Evolutionary conservation across 2,329 filamentous ascomycete species (phyloP).

Genomic region (Sclerotinia subarctica): DNA sequence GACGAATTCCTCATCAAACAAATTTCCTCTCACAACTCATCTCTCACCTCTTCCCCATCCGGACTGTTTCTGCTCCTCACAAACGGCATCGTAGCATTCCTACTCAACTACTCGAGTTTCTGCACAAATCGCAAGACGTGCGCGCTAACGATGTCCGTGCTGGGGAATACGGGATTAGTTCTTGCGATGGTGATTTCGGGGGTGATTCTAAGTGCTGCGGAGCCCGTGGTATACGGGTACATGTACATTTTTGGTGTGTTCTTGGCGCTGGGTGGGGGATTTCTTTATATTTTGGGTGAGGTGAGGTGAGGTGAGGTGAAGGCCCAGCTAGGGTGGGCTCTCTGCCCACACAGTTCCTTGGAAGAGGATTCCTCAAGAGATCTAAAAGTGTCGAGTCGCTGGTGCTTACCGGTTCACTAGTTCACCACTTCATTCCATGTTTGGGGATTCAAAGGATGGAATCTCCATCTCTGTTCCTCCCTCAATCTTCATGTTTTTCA

Average conservation of each 20-base stretch:
- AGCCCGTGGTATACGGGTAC: not conserved
- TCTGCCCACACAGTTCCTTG: not conserved
- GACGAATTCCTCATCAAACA: conserved; percentile 38
- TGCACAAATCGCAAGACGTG: conserved; percentile 57
- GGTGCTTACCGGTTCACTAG: not conserved
- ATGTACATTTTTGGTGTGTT: not conserved
- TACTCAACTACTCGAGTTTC: conserved; percentile 56
- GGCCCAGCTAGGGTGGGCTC: not conserved
- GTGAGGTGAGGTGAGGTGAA: not conserved
- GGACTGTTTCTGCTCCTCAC: conserved; percentile 40
- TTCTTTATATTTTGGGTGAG: not conserved
- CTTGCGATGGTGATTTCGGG: conserved; percentile 55
- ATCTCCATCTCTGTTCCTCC: not conserved
- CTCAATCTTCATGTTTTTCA: not conserved
- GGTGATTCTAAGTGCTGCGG: conserved; percentile 38
- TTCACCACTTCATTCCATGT: too few relatives aligned
- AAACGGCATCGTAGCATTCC: conserved; percentile 54
- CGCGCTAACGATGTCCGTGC: conserved; percentile 58
- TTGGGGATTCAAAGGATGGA: not conserved
- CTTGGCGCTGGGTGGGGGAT: not conserved
- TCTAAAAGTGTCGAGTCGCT: not conserved
- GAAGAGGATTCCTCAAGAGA: not conserved
- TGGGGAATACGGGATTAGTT: conserved; percentile 57
- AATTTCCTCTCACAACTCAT: conserved; percentile 20
- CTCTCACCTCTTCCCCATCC: conserved; percentile 37